These are phyloP conservation scores for Tricladium varicosporioides DNA, from an alignment of 2,329 filamentous ascomycete species.

Conservation along the genomic window DNA sequence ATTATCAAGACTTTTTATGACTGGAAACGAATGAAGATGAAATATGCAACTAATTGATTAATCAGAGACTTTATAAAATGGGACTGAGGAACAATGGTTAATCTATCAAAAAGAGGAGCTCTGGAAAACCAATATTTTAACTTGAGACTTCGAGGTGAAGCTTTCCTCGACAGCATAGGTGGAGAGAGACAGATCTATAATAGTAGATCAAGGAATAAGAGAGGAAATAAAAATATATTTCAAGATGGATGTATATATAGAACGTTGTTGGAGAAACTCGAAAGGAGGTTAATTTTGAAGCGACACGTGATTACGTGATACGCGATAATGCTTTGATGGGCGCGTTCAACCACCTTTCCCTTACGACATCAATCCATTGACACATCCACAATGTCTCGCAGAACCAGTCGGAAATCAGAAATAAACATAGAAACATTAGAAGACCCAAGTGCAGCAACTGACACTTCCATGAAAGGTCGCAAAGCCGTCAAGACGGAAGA, in stretches of 20 bases:
- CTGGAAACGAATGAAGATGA: background rate
- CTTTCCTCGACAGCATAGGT: no score
- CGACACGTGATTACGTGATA: no score
- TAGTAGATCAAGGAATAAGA: no score
- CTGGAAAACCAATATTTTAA: no score
- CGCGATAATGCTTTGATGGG: background rate
- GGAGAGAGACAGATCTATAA: no score
- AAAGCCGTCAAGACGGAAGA: slow-evolving; percentile 19
- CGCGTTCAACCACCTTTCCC: slow-evolving; percentile 1
- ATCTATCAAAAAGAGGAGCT: no score
- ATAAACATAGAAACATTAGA: slow-evolving; percentile 4
- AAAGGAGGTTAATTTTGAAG: no score
- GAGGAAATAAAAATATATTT: no score
- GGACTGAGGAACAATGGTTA: no score
- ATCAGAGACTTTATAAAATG: background rate
- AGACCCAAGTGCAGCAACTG: background rate
- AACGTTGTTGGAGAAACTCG: no score
- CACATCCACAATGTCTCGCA: slow-evolving; percentile 27
- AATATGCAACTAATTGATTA: background rate
- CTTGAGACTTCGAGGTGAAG: no score
- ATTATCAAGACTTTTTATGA: background rate
- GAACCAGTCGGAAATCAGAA: slow-evolving; percentile 22
- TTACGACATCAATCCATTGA: slow-evolving; percentile 2
- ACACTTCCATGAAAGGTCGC: slow-evolving; percentile 16
- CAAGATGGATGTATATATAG: no score